Conservation (phyloP, 176 grass and related monocot species). For the Cenchrus purpureus region DNA sequence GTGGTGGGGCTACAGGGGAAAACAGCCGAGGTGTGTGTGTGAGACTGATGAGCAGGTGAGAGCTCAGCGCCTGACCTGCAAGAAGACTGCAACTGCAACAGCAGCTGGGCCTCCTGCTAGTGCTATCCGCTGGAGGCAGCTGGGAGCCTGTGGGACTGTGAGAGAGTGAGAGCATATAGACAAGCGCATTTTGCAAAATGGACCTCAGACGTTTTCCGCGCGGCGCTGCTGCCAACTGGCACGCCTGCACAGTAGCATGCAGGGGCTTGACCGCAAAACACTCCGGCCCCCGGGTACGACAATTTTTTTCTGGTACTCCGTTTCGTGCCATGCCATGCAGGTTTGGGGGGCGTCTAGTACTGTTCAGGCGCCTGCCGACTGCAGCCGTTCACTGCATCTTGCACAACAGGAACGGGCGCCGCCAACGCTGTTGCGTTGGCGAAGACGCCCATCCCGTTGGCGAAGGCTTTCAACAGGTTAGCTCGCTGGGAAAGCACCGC, state of each 20-base stretch:
- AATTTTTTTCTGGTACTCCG: too few relatives aligned
- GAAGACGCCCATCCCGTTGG: too few relatives aligned
- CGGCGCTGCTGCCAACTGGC: too few relatives aligned
- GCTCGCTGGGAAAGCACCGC: too few relatives aligned
- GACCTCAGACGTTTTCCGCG: not conserved
- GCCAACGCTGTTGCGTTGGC: too few relatives aligned
- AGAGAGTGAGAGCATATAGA: not conserved
- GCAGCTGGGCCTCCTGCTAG: not conserved
- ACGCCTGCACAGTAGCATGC: constrained; percentile 53
- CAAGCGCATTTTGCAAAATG: not conserved
- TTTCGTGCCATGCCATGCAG: not conserved
- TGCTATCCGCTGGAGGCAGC: not conserved
- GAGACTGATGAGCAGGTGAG: not conserved
- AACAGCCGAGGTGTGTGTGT: not conserved
- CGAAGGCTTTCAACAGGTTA: too few relatives aligned
- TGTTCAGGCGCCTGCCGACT: too few relatives aligned
- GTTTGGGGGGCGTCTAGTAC: not conserved
- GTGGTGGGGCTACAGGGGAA: not conserved
- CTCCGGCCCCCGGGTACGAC: too few relatives aligned
- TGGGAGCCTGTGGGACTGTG: not conserved
- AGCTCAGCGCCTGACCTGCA: not conserved
- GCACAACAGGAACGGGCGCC: too few relatives aligned
- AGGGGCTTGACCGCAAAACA: constrained; percentile 45
- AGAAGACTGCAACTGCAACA: not conserved
- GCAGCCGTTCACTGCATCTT: too few relatives aligned